Base-by-base conservation (phyloP, 306 rosid species). In the Abrus precatorius region DNA sequence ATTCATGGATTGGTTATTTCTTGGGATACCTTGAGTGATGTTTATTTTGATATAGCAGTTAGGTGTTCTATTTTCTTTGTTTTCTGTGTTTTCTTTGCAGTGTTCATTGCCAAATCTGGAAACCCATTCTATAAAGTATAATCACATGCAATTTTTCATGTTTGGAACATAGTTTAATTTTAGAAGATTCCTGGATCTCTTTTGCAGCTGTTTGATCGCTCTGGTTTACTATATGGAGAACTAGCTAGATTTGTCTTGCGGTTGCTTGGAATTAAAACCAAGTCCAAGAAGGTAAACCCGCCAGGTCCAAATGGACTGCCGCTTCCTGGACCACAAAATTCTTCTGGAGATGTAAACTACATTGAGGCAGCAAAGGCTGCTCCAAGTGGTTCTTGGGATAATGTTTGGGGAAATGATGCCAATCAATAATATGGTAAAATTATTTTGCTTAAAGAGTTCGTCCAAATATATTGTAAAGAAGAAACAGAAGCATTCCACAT, bases 161-260 rank as follows among this genome's bases (percentile, higher is more conserved):
- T 73, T 53, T 12, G 57, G 73, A 47, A 34, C 38, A 2, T n/a
- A 75, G 44, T 63, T 60, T 68, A 54, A 30, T 55, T 64, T 80
- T 38, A 75, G 38, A 73, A 13, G 30, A 48, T 67, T 75, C 29
- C 60, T 53, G 66, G 80, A 85, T 41, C 66, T 52, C 55, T 20
- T 10, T 41, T 74, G 84, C 98, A 94, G 97, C 92, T 94, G 69
- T 92, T 92, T 80, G 97, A 94, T 74, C 94, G 96, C 69, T 94
- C 96, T 8, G 98, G 98, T 52, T 3, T 94, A 71, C 87, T 94
- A 54, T 94, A 94, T 6, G 97, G 98, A 74, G 98, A 92, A 83
- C 94, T 92, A n/a, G 98, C 98, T 38, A 89, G 97, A 85, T 92
- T 94, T 78, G 97, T 82, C 11, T 72, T 94, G 69, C 91, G 98